A percentile compares a stretch with the other conserved stretches of the same genome.
phyloP scores from a whole-genome alignment of 305 asterid species.

The Fraxinus greggii region DNA sequence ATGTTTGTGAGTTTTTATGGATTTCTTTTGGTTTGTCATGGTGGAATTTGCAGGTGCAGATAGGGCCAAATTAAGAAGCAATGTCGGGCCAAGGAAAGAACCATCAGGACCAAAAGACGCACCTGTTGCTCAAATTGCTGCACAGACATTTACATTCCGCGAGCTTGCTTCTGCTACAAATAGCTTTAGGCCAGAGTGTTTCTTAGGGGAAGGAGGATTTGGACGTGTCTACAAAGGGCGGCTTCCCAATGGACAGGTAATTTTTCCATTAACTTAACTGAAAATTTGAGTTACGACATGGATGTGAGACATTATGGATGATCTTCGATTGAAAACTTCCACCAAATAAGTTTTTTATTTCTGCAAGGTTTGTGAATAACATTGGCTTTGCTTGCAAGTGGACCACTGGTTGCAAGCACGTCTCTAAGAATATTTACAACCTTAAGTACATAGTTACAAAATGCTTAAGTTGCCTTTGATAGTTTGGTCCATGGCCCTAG shows the following conservation, averaged over 20 bases:
- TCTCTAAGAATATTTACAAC: neutral
- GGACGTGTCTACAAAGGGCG: conserved; percentile 84
- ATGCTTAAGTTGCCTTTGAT: neutral
- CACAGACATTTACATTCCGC: conserved; percentile 90
- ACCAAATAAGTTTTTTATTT: neutral
- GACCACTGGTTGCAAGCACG: neutral
- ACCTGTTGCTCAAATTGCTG: conserved; percentile 77
- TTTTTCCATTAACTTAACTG: neutral
- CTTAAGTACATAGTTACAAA: neutral
- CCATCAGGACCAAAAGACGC: conserved; percentile 48
- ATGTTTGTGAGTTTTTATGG: conserved; percentile 5
- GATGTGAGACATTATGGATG: neutral
- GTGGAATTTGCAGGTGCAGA: conserved; percentile 62
- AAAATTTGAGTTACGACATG: neutral
- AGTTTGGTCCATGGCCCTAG: neutral
- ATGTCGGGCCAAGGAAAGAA: conserved; percentile 55
- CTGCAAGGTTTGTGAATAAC: neutral
- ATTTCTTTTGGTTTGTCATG: conserved; percentile 8
- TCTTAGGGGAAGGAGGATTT: conserved; percentile 94
- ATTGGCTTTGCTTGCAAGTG: neutral
- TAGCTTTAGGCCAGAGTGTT: conserved; percentile 79
- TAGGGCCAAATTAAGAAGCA: conserved; percentile 62
- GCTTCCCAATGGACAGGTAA: conserved; percentile 81
- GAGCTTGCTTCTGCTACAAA: conserved; percentile 86
- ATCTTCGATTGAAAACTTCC: neutral